Base-by-base conservation (phyloP, 495 filamentous ascomycete species). In the Lasiosphaeria ovina region DNA sequence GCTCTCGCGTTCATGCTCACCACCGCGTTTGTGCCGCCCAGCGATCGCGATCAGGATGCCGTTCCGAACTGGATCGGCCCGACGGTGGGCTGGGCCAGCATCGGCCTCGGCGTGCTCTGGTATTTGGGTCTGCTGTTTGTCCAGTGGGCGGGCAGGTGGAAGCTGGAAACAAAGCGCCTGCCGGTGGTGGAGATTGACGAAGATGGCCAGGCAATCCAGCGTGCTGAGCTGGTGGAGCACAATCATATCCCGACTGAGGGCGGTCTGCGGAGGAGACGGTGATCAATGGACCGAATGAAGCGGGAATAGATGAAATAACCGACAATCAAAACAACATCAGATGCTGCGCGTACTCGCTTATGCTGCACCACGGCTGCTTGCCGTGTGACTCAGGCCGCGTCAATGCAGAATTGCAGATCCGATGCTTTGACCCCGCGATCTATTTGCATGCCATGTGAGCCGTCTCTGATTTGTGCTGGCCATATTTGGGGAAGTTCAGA, bases 161-260 rank as follows among this genome's bases (percentile, higher is more conserved):
- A 31, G 38, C 32, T 56, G 38, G 54, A 45, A 8, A 56, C 54
- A 8, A 42, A 48, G 36, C 38, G 42, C 4, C 12, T 56, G 9
- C 54, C 54, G 12, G n/a, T 56, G 3, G 31, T 56, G 8, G 54
- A 56, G 38, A 45, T 56, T 47, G 44, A 47, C 44, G 54, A 56
- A 9, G 54, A 56, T n/a, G 54, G 54, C 31, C 36, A 56, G n/a
- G 38, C 54, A 4, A 47, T 56, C 3, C 54, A 56, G 54, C 45
- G 38, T n/a, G 54, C 42, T 9, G 54, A 56, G 16, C 40, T 45
- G 35, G 54, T 56, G 1, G 42, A 45, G 17, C 42, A 48, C 16
- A 24, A 51, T 17, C 10, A 35, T n/a, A 14, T 51, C 49, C 49
- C 49, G 44, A 47, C 44, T 8, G 7, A 42, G 38, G 38, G 38